phyloP scores from a whole-genome alignment of 768 basidiomycete genomes.

The Hygrocybe punicea region DNA sequence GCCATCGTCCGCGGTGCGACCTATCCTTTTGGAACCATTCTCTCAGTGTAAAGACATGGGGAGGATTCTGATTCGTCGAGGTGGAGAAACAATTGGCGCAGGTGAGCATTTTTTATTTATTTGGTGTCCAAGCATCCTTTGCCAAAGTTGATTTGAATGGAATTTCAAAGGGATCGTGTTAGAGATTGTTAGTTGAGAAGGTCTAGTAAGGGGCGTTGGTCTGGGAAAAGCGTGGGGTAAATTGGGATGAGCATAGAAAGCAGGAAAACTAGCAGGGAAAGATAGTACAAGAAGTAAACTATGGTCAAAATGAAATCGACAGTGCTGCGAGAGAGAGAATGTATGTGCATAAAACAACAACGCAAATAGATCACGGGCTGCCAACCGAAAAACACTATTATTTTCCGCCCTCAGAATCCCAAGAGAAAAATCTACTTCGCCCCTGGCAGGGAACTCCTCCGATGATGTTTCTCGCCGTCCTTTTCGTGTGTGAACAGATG shows the following conservation, averaged over 20 bases:
- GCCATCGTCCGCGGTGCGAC: conserved; percentile 41
- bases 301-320: too few relatives aligned
- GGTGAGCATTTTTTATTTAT: conserved; percentile 42
- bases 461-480: conserved; percentile 23
- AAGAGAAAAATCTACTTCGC: neutral
- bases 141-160: neutral
- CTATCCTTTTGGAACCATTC: conserved; percentile 86
- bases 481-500: conserved; percentile 47
- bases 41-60: conserved; percentile 94
- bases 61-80: conserved; percentile 76
- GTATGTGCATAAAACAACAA: too few relatives aligned
- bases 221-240: neutral
- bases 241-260: neutral
- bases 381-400: too few relatives aligned
- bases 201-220: neutral
- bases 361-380: too few relatives aligned
- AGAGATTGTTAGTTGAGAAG: conserved; percentile 33
- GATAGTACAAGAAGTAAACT: neutral
- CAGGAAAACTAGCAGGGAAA: neutral
- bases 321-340: neutral
- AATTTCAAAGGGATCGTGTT: conserved; percentile 41
- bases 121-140: neutral
- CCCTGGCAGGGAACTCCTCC: neutral
- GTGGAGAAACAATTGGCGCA: conserved; percentile 92
- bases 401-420: too few relatives aligned